A percentile compares a stretch with the other conserved stretches of the same genome.
These are phyloP conservation scores for Heliamphora pulchella DNA, from an alignment of 179 eudicot genomes.

Conservation along the genomic window DNA sequence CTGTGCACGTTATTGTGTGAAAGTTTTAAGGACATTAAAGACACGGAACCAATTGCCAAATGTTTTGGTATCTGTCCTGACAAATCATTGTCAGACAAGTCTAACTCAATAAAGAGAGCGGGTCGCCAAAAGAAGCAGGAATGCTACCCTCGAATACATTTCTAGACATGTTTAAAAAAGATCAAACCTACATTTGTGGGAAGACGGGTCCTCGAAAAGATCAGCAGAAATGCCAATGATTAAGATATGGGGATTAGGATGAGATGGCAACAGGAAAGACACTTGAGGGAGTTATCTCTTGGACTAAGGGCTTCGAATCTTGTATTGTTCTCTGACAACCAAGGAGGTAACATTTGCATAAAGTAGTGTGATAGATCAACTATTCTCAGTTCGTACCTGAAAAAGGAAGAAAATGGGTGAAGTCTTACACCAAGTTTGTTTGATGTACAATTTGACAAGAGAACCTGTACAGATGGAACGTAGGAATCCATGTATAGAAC, in stretches of 20 bases:
- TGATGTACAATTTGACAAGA: background rate
- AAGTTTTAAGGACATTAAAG: background rate
- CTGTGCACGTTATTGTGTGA: constrained; percentile 15
- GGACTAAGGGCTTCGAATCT: background rate
- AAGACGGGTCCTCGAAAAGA: background rate
- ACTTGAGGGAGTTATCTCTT: background rate
- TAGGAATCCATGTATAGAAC: background rate
- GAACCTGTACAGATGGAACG: background rate
- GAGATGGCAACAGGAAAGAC: background rate
- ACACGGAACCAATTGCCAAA: background rate
- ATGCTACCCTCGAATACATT: background rate
- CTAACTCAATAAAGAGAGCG: background rate
- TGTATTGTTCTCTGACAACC: constrained; percentile 11
- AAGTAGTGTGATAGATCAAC: background rate
- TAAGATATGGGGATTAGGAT: background rate
- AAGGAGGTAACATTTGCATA: background rate
- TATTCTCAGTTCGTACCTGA: background rate
- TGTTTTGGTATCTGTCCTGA: constrained; percentile 13
- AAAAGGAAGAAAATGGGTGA: background rate
- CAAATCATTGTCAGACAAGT: constrained; percentile 14
- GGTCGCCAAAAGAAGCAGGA: background rate
- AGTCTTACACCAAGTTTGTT: background rate
- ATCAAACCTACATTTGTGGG: background rate
- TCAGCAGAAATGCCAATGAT: background rate
- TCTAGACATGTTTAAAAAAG: constrained; percentile 3